Conservation (phyloP, 306 rosid genomes). For the Prosopis cineraria region DNA sequence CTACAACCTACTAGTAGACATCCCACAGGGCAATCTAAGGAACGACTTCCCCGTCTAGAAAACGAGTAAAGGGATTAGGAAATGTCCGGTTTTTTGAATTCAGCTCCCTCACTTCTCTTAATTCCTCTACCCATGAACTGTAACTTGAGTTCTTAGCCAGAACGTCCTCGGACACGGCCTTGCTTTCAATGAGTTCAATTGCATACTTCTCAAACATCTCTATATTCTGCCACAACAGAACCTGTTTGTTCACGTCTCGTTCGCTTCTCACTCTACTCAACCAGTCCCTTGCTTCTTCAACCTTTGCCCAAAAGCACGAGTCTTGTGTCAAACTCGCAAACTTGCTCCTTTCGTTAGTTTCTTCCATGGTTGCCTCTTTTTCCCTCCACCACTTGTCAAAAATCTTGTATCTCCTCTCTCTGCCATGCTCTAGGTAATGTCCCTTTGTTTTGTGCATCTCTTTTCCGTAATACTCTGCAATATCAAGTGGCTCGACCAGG, state of each 20-base stretch:
- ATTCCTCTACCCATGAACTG: slow-evolving; percentile 52
- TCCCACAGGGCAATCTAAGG: slow-evolving; percentile 24
- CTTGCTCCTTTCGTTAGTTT: slow-evolving; percentile 44
- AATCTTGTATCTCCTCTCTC: slow-evolving; percentile 64
- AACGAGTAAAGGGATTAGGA: slow-evolving; percentile 29
- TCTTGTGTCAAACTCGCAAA: slow-evolving; percentile 84
- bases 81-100: slow-evolving; percentile 41
- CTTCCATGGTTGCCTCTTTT: slow-evolving; percentile 21
- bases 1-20: neutral
- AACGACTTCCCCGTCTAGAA: slow-evolving; percentile 38
- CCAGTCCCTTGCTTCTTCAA: slow-evolving; percentile 81
- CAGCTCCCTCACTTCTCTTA: slow-evolving; percentile 43
- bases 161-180: slow-evolving; percentile 70
- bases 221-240: slow-evolving; percentile 48
- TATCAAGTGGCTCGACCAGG: slow-evolving; percentile 81
- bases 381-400: slow-evolving; percentile 82
- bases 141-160: slow-evolving; percentile 75
- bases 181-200: slow-evolving; percentile 44
- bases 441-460: slow-evolving; percentile 53
- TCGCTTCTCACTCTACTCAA: slow-evolving; percentile 50
- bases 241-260: slow-evolving; percentile 36
- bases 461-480: slow-evolving; percentile 67
- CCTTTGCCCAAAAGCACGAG: slow-evolving; percentile 81
- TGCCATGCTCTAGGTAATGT: slow-evolving; percentile 68
- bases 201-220: slow-evolving; percentile 62